Evolutionary conservation across 202 grass and related monocot genomes (phyloP).

Genomic region (Musa balbisiana): DNA sequence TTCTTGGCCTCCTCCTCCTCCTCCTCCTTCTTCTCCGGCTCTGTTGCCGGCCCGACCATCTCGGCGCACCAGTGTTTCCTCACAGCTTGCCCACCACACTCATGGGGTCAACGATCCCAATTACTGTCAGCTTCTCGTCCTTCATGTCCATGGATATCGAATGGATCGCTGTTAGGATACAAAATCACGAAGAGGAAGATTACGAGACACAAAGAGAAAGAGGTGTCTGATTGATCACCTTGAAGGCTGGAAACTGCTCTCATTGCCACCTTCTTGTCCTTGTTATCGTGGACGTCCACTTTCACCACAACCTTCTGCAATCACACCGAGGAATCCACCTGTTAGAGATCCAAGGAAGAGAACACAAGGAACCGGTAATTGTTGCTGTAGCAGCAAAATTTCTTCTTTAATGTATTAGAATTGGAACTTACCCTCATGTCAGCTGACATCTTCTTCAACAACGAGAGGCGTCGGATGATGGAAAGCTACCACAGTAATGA

Average conservation of each 20-base stretch:
- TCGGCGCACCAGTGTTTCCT: constrained; percentile 45
- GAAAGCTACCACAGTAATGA: too few species aligned
- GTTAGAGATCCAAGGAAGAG: too few species aligned
- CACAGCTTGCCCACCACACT: constrained; percentile 49
- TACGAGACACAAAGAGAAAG: not conserved
- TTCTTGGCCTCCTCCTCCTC: not conserved
- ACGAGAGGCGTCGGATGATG: too few species aligned
- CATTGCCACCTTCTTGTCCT: constrained; percentile 87
- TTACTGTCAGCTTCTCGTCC: constrained; percentile 62
- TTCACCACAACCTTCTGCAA: constrained; percentile 70
- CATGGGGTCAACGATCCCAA: constrained; percentile 62
- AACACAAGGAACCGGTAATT: too few species aligned
- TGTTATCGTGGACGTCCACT: constrained; percentile 52
- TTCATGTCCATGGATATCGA: constrained; percentile 64
- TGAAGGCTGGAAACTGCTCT: constrained; percentile 49
- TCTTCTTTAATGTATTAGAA: too few species aligned
- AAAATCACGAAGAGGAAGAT: not conserved
- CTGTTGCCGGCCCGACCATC: constrained; percentile 62
- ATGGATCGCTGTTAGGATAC: constrained; percentile 52
- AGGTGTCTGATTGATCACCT: constrained; percentile 18
- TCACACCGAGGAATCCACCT: not conserved
- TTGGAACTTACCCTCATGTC: too few species aligned
- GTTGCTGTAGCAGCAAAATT: too few species aligned
- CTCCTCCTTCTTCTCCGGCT: constrained; percentile 44
- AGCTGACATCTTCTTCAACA: too few species aligned